A percentile compares a stretch with the other conserved stretches of the same genome.
These are phyloP conservation scores for Blepharisma undulans DNA, from an alignment of 169 alveolate species.

Conservation along the genomic window DNA sequence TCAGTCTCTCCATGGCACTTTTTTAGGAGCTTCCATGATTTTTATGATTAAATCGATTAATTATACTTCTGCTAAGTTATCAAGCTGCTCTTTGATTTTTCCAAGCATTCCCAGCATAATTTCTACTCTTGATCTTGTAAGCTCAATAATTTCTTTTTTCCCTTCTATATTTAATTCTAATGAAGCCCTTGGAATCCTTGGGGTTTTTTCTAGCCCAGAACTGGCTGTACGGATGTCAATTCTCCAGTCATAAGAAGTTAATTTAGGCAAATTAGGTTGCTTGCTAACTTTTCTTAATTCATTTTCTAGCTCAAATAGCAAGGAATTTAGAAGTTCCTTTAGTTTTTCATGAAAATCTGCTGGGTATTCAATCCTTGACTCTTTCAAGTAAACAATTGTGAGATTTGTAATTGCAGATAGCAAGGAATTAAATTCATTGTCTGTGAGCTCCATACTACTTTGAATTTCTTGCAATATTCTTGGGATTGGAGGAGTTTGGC, in stretches of 20 bases:
- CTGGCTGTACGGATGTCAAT: constrained; percentile 4
- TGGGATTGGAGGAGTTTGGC: neutral
- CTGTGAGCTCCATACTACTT: constrained; percentile 3
- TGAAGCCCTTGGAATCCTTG: constrained; percentile 6
- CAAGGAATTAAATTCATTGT: neutral
- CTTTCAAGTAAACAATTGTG: neutral
- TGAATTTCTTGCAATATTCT: constrained; percentile 2
- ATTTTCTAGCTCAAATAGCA: neutral
- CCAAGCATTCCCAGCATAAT: neutral
- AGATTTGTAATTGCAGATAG: neutral
- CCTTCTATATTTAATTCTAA: constrained; percentile 16
- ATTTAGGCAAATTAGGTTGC: constrained; percentile 19
- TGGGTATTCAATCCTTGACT: constrained; percentile 1
- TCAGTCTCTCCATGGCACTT: constrained; percentile 35
- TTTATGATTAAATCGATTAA: neutral
- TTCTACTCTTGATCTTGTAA: constrained; percentile 10
- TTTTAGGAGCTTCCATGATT: neutral
- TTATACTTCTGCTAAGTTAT: constrained; percentile 7
- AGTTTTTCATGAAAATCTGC: constrained; percentile 8
- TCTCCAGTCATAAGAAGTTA: constrained; percentile 12
- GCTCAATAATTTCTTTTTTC: constrained; percentile 29
- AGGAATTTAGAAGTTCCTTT: neutral
- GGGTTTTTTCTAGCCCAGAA: constrained; percentile 17
- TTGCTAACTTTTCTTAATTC: neutral
- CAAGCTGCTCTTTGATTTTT: constrained; percentile 24